phyloP scores from a whole-genome alignment of 768 basidiomycete species.

The Suillus plorans region DNA sequence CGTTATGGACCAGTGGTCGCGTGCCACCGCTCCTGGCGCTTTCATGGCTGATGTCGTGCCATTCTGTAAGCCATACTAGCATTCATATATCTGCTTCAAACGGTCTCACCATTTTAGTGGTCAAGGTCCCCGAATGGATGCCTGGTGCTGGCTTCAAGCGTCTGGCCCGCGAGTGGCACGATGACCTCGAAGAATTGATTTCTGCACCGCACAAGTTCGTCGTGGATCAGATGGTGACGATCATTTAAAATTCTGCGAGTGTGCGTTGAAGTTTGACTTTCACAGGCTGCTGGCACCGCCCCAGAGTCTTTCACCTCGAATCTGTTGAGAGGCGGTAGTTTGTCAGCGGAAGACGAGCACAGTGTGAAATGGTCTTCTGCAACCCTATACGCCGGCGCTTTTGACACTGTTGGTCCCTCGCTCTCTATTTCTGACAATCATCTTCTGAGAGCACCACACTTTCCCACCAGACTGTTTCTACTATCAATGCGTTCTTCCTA shows the following conservation, averaged over 20 bases:
- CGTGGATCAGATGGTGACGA: conserved; percentile 56
- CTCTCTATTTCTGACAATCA: not conserved
- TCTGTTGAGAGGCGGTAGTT: conserved; percentile 49
- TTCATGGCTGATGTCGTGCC: conserved; percentile 56
- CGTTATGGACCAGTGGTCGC: conserved; percentile 51
- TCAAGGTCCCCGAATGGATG: conserved; percentile 53
- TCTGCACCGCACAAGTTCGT: conserved; percentile 55
- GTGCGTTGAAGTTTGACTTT: not conserved
- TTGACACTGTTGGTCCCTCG: not conserved
- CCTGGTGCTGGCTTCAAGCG: conserved; percentile 56
- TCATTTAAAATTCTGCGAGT: not conserved
- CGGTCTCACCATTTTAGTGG: conserved; percentile 26
- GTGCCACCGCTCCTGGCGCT: conserved; percentile 46
- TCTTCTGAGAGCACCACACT: not conserved
- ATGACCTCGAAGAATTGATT: conserved; percentile 55
- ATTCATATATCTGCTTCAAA: not conserved
- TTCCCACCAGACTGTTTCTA: conserved; percentile 2
- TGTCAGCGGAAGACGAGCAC: conserved; percentile 54
- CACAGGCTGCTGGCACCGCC: conserved; percentile 53
- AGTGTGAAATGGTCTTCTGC: conserved; percentile 61
- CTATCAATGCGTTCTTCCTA: conserved; percentile 10
- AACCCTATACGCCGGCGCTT: conserved; percentile 27
- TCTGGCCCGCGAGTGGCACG: conserved; percentile 52
- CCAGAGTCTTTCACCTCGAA: conserved; percentile 55
- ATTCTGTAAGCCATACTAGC: conserved; percentile 23